These are phyloP conservation scores for Microdochium paspali DNA, from an alignment of 2,329 filamentous ascomycete genomes.

Conservation along the genomic window DNA sequence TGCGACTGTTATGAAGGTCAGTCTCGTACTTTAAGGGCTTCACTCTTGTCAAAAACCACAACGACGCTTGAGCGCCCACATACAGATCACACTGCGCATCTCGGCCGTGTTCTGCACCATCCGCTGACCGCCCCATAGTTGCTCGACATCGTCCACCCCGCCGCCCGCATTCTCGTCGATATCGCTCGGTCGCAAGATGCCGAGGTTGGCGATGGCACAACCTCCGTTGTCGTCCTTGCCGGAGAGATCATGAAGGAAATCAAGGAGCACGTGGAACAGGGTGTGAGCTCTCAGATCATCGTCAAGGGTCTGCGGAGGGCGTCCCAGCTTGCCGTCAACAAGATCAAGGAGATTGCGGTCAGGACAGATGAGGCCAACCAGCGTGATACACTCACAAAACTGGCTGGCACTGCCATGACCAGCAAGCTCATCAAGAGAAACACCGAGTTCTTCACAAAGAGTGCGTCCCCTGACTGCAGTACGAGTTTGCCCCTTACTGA, in stretches of 20 bases:
- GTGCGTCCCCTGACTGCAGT: conserved; percentile 37
- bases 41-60: background rate
- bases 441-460: conserved; percentile 94
- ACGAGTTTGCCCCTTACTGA: background rate
- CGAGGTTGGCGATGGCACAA: conserved; percentile 96
- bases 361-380: conserved; percentile 74
- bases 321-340: conserved; percentile 87
- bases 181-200: conserved; percentile 98
- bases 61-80: no score
- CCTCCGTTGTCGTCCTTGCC: conserved; percentile 93
- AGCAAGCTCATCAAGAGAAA: conserved; percentile 99
- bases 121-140: conserved; percentile 44
- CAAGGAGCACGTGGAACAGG: conserved; percentile 92
- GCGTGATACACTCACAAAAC: conserved; percentile 78
- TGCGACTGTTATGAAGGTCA: conserved; percentile 96
- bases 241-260: conserved; percentile 96
- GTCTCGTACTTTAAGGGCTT: conserved; percentile 6
- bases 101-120: background rate
- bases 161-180: conserved; percentile 92
- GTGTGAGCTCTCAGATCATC: conserved; percentile 94
- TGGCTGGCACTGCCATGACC: conserved; percentile 96
- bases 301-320: conserved; percentile 91
- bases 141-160: conserved; percentile 96
- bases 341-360: conserved; percentile 95
- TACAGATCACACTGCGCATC: no score